phyloP scores from a whole-genome alignment of 2,329 filamentous ascomycete genomes.

The Alternaria longipes region DNA sequence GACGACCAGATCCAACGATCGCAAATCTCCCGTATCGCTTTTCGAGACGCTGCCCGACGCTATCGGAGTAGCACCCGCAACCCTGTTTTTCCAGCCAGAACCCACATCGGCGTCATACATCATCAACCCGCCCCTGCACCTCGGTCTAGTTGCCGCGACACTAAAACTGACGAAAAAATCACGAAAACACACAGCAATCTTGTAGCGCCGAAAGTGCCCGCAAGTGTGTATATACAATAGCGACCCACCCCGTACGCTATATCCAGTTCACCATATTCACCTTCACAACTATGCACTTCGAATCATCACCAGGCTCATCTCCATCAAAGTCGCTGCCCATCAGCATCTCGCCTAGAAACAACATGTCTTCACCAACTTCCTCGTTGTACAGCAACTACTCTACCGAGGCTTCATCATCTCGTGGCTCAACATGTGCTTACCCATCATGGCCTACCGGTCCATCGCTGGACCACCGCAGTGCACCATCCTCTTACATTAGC shows the following conservation, averaged over 20 bases:
- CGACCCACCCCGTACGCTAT: conserved; percentile 37
- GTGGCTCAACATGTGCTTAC: conserved; percentile 51
- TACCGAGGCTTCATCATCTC: conserved; percentile 36
- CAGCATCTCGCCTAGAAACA: conserved; percentile 46
- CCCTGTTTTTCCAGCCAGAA: conserved; percentile 23
- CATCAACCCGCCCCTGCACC: conserved; percentile 33
- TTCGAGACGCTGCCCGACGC: conserved; percentile 22
- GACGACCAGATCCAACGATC: conserved; percentile 16
- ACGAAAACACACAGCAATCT: conserved; percentile 18
- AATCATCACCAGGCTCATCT: conserved; percentile 48
- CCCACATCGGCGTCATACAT: conserved; percentile 39
- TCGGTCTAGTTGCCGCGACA: conserved; percentile 41
- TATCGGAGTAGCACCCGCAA: conserved; percentile 28
- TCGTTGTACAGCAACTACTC: conserved; percentile 51
- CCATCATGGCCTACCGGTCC: conserved; percentile 53
- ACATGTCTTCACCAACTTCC: conserved; percentile 48
- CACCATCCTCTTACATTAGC: conserved; percentile 53
- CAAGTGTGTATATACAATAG: conserved; percentile 37
- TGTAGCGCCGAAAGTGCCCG: conserved; percentile 37
- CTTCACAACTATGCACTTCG: conserved; percentile 46
- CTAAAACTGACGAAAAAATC: conserved; percentile 24
- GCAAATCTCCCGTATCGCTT: conserved; percentile 12
- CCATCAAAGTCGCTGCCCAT: conserved; percentile 52
- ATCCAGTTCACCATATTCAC: not conserved
- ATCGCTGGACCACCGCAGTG: conserved; percentile 48